These are phyloP conservation scores for Saccharomycopsis selenospora DNA, from an alignment of 805 yeast species.

Conservation along the genomic window DNA sequence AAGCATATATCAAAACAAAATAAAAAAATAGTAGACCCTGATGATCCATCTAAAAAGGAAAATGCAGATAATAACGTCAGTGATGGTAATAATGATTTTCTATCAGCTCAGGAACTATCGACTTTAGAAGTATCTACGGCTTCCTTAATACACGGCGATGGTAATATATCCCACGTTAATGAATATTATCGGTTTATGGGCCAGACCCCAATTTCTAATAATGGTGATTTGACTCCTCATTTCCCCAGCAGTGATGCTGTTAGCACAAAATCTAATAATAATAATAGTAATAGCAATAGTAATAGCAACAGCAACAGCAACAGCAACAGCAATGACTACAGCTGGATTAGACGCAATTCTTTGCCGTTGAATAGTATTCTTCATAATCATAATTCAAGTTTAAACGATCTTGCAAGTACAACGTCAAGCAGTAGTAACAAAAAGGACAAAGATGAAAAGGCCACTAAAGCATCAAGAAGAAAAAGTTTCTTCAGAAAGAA, in stretches of 20 bases:
- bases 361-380: background rate
- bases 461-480: background rate
- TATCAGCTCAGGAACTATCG: background rate
- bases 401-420: background rate
- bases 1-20: too few relatives aligned
- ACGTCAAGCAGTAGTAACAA: background rate
- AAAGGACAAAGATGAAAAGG: background rate
- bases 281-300: background rate
- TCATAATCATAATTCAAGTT: background rate
- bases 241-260: background rate
- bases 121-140: background rate
- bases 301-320: background rate
- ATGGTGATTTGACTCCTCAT: background rate
- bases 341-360: background rate
- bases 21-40: background rate
- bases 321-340: background rate
- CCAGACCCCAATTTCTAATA: background rate
- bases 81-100: background rate
- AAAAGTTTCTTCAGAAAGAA: constrained; percentile 1
- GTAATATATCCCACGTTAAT: background rate
- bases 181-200: background rate
- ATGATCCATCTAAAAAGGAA: background rate
- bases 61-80: background rate
- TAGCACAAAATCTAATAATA: background rate
- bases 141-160: constrained; percentile 1